Evolutionary conservation across 768 basidiomycete species (phyloP), one percentile per base, ranked within the genome.

Genomic region (Leucocoprinus sp.): DNA sequence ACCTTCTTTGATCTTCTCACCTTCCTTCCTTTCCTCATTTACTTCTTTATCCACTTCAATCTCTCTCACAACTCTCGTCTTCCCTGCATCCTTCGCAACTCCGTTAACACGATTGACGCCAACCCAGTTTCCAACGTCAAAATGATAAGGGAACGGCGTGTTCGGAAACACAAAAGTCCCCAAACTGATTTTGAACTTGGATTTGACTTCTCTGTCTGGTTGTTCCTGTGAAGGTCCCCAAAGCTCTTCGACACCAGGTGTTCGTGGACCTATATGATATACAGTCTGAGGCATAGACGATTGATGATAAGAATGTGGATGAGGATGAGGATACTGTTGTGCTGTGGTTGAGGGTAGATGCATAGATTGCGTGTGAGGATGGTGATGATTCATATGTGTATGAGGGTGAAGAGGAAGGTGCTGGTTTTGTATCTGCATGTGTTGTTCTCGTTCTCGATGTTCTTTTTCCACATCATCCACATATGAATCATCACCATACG

Each of bases 81-180:
- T 53, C 27, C 57, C 11, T 14, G 6, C 11, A 31, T 31, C 31
- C 14, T 31, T 31, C 31, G 31, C 5, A 31, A 14, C 31, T 22
- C 49, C 53, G 42, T 53, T 50, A 38, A 43, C 29, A 21, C 49
- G 54, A 24, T 41, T 49, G 37, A 35, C 43, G 11, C 48, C 53
- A 26, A 48, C 37, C 43, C 45, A 47, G 37, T 44, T 52, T 4
- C 61, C 67, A 43, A 64, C 50, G 37, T 68, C 67, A 54, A 74
- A 74, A 53, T 64, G 64, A 58, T 71, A 80, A 15, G 80, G 80
- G 59, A 82, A 79, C 21, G 80, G 80, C 34, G 74, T 60, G 33
- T 63, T 60, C 1, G 80, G 80, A 43, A 68, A 75, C 37, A 82
- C 72, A 58, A 67, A 82, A 19, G 76, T 76, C 29, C 80, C 80